phyloP scores from a whole-genome alignment of 441 rosid genomes.

The Manihot esculenta region DNA sequence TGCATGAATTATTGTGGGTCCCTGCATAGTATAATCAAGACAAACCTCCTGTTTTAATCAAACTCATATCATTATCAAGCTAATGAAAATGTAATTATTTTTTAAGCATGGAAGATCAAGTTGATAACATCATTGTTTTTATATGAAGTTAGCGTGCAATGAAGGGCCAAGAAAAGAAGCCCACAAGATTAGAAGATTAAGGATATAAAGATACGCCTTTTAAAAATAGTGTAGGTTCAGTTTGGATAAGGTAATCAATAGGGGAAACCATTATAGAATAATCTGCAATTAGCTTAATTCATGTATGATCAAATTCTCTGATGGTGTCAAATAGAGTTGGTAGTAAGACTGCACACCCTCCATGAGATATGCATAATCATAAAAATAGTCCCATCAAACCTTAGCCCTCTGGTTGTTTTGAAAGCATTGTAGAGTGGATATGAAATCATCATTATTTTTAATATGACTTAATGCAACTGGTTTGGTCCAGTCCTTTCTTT shows the following conservation, averaged over 20 bases:
- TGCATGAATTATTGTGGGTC: conserved; percentile 34
- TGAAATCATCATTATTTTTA: conserved; percentile 6
- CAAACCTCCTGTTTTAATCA: conserved; percentile 29
- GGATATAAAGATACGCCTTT: background rate
- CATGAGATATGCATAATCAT: background rate
- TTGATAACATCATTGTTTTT: conserved; percentile 24
- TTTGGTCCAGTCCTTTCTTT: conserved; percentile 7
- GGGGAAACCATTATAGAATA: conserved; percentile 6
- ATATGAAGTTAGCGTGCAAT: conserved; percentile 28
- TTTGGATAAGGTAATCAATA: background rate
- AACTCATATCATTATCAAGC: conserved; percentile 38
- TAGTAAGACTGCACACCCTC: background rate
- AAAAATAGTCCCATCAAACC: conserved; percentile 9
- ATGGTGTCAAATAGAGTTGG: conserved; percentile 12
- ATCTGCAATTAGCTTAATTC: conserved; percentile 7
- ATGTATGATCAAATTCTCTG: background rate
- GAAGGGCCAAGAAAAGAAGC: conserved; percentile 22
- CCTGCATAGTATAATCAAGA: conserved; percentile 24
- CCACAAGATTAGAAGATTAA: conserved; percentile 7
- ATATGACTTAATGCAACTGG: conserved; percentile 1
- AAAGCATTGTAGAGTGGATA: background rate
- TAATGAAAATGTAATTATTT: conserved; percentile 25
- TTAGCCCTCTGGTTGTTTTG: background rate
- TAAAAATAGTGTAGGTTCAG: background rate
- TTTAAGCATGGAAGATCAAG: conserved; percentile 32